These are phyloP conservation scores for Eucalyptus paniculata DNA, from an alignment of 345 rosid species.

Conservation along the genomic window DNA sequence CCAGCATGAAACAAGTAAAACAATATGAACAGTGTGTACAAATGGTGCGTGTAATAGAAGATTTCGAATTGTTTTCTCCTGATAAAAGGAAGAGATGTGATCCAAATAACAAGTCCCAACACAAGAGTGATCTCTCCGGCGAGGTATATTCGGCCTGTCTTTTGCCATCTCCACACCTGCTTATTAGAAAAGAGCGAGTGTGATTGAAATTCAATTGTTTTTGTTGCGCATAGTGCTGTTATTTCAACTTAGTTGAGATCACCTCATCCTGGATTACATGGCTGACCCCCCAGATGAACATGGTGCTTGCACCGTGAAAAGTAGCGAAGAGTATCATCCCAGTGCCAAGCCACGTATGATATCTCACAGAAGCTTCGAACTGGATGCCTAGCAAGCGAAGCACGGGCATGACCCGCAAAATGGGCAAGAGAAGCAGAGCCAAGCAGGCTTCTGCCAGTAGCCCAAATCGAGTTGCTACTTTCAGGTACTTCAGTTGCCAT, in stretches of 20 bases:
- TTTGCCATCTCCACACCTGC: constrained; percentile 76
- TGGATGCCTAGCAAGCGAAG: constrained; percentile 60
- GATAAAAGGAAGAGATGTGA: constrained; percentile 80
- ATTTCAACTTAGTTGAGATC: neutral
- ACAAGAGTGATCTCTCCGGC: constrained; percentile 62
- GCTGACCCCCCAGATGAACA: constrained; percentile 69
- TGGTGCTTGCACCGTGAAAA: constrained; percentile 61
- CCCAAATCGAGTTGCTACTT: constrained; percentile 79
- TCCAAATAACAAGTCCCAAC: constrained; percentile 58
- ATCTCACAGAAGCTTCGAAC: constrained; percentile 65
- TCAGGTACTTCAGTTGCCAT: constrained; percentile 80
- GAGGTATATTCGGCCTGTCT: constrained; percentile 58
- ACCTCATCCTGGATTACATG: constrained; percentile 69
- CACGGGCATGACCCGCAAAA: constrained; percentile 51
- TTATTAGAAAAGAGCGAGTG: neutral
- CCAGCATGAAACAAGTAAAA: constrained; percentile 81
- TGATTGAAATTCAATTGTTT: neutral
- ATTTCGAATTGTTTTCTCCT: constrained; percentile 64
- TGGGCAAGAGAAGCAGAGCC: constrained; percentile 63
- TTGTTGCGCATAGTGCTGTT: neutral
- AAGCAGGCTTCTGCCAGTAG: constrained; percentile 79
- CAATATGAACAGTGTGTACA: constrained; percentile 50
- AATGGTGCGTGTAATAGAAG: constrained; percentile 72
- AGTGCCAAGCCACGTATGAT: constrained; percentile 80
- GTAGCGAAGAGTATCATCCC: constrained; percentile 59